These are phyloP conservation scores for Tylopilus cervinicoccineus DNA, from an alignment of 768 basidiomycete genomes.

Conservation along the genomic window DNA sequence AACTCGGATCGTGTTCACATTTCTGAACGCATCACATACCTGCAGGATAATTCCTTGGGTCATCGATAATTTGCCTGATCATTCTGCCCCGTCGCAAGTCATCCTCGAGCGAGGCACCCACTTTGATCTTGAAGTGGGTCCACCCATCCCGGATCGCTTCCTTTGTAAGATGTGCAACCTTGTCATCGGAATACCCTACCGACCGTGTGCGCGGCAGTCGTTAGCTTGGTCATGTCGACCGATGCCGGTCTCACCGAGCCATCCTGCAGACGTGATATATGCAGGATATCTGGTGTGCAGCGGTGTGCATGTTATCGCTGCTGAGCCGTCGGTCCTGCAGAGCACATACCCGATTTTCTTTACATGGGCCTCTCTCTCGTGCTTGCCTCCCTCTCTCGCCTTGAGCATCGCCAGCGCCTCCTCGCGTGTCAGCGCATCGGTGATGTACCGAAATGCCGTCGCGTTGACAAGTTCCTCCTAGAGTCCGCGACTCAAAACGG, in stretches of 20 bases:
- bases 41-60: constrained; percentile 68
- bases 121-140: constrained; percentile 99
- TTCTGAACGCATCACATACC: constrained; percentile 28
- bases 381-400: constrained; percentile 67
- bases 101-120: constrained; percentile 75
- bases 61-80: constrained; percentile 89
- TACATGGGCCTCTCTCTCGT: constrained; percentile 71
- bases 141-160: constrained; percentile 84
- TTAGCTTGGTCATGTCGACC: not conserved
- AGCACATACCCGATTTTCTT: constrained; percentile 53
- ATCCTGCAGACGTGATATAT: constrained; percentile 88
- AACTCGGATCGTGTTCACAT: not conserved
- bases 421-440: constrained; percentile 85
- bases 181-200: constrained; percentile 82
- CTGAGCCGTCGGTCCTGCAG: not conserved
- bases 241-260: constrained; percentile 53
- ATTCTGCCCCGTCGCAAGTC: constrained; percentile 82
- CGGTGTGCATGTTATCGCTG: not conserved
- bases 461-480: constrained; percentile 75
- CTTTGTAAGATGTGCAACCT: constrained; percentile 75
- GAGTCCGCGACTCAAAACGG: not conserved
- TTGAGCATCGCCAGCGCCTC: constrained; percentile 83
- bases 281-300: constrained; percentile 75
- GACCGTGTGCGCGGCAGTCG: not conserved
- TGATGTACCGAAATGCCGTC: constrained; percentile 83